phyloP scores from a whole-genome alignment of 176 grass and related monocot species.

The Pharus latifolius region DNA sequence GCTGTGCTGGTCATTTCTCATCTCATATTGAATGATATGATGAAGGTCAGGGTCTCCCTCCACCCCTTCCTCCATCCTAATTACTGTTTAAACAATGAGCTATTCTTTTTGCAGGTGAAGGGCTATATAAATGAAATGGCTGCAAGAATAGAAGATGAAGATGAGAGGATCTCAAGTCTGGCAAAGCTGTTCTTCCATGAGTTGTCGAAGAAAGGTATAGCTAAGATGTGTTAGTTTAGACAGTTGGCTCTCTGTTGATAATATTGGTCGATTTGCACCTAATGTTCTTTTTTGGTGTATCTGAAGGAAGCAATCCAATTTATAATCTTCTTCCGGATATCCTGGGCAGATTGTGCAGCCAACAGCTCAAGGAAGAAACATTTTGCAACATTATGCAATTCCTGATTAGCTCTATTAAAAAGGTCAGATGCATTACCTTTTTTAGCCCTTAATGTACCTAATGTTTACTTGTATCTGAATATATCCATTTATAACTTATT shows the following conservation, averaged over 20 bases:
- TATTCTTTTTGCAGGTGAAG: slow-evolving; percentile 57
- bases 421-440: slow-evolving; percentile 29
- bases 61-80: neutral
- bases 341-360: slow-evolving; percentile 82
- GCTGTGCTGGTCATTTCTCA: slow-evolving; percentile 94
- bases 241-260: neutral
- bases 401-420: slow-evolving; percentile 90
- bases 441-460: neutral
- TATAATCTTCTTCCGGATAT: slow-evolving; percentile 99
- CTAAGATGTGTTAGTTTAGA: neutral
- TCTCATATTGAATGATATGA: slow-evolving; percentile 99
- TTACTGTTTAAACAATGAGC: neutral
- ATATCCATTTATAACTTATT: neutral
- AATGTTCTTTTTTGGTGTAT: slow-evolving; percentile 11
- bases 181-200: slow-evolving; percentile 97
- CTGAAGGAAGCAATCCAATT: slow-evolving; percentile 94
- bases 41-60: slow-evolving; percentile 58
- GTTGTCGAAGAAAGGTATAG: slow-evolving; percentile 94
- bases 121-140: slow-evolving; percentile 99
- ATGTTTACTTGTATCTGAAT: slow-evolving; percentile 3
- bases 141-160: slow-evolving; percentile 69
- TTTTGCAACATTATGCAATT: slow-evolving; percentile 92
- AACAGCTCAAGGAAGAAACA: slow-evolving; percentile 67
- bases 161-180: slow-evolving; percentile 86
- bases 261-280: slow-evolving; percentile 15